phyloP scores from a whole-genome alignment of 768 basidiomycete species.

The Hirschioporus abietinus region DNA sequence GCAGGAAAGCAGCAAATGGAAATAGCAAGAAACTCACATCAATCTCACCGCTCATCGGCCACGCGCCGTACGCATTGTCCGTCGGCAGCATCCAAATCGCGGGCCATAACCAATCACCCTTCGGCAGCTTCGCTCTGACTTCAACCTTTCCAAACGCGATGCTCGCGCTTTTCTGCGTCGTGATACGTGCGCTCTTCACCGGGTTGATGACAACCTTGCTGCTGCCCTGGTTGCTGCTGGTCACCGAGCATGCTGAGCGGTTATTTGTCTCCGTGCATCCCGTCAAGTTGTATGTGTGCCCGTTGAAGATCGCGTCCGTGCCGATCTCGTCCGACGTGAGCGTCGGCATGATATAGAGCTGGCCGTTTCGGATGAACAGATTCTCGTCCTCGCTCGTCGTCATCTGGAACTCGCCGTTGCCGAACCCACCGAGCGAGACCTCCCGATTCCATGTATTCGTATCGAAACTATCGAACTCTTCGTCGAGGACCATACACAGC shows the following conservation, averaged over 20 bases:
- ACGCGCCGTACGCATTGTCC: slow-evolving; percentile 40
- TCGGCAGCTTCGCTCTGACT: slow-evolving; percentile 42
- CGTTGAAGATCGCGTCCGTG: slow-evolving; percentile 33
- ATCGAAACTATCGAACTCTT: slow-evolving; percentile 46
- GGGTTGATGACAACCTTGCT: slow-evolving; percentile 40
- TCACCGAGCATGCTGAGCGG: slow-evolving; percentile 42
- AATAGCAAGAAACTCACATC: slow-evolving; percentile 37
- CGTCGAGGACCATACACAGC: slow-evolving; percentile 42
- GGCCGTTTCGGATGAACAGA: slow-evolving; percentile 40
- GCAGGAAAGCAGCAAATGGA: neutral
- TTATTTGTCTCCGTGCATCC: slow-evolving; percentile 30
- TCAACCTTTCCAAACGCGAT: slow-evolving; percentile 57
- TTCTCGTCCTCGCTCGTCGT: slow-evolving; percentile 36
- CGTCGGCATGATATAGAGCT: slow-evolving; percentile 56
- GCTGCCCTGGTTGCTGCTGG: slow-evolving; percentile 26
- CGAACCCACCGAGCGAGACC: slow-evolving; percentile 50
- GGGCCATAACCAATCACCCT: slow-evolving; percentile 40
- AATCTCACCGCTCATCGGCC: slow-evolving; percentile 55
- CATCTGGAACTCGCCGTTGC: slow-evolving; percentile 57
- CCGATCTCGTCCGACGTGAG: slow-evolving; percentile 48
- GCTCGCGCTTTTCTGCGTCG: slow-evolving; percentile 40
- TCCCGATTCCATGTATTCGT: slow-evolving; percentile 41
- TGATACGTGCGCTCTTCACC: slow-evolving; percentile 48
- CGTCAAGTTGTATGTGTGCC: slow-evolving; percentile 30
- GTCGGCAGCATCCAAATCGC: slow-evolving; percentile 43